Conservation (phyloP, 2,329 filamentous ascomycete species). For the Pseudocercospora eumusae region DNA sequence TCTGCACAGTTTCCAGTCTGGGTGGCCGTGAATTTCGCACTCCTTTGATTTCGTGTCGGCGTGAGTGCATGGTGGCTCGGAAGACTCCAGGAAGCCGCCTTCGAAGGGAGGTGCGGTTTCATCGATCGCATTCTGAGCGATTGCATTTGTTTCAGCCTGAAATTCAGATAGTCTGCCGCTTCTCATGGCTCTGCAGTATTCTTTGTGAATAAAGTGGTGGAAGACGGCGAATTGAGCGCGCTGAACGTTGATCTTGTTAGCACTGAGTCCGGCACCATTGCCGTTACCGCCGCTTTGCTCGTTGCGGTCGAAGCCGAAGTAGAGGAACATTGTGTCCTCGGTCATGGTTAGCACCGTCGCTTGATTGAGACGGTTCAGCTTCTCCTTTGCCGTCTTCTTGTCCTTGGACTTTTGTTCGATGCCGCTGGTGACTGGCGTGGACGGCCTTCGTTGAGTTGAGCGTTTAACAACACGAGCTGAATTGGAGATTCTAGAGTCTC, state of each 20-base stretch:
- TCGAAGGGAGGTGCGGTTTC: slow-evolving; percentile 6
- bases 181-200: slow-evolving; percentile 5
- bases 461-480: slow-evolving; percentile 6
- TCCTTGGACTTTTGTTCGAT: slow-evolving; percentile 9
- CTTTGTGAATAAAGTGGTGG: slow-evolving; percentile 14
- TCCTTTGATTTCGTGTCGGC: slow-evolving; percentile 18
- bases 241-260: slow-evolving; percentile 24
- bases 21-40: slow-evolving; percentile 18
- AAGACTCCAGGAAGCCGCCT: slow-evolving; percentile 15
- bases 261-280: slow-evolving; percentile 24
- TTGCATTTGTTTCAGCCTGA: neutral
- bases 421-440: neutral
- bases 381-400: slow-evolving; percentile 29
- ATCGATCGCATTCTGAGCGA: slow-evolving; percentile 13
- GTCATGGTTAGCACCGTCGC: slow-evolving; percentile 17
- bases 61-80: slow-evolving; percentile 12
- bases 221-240: slow-evolving; percentile 13
- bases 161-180: slow-evolving; percentile 13
- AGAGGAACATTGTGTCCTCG: slow-evolving; percentile 21
- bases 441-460: neutral
- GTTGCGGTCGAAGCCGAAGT: slow-evolving; percentile 17
- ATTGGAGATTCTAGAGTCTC: slow-evolving; percentile 13
- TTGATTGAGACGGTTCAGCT: slow-evolving; percentile 22
- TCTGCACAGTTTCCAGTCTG: slow-evolving; percentile 26
- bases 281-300: slow-evolving; percentile 30